A percentile compares a stretch with the other conserved stretches of the same genome.
These are phyloP conservation scores for Zasmidium citrigriseum DNA, from an alignment of 2,329 filamentous ascomycete genomes.

Conservation along the genomic window DNA sequence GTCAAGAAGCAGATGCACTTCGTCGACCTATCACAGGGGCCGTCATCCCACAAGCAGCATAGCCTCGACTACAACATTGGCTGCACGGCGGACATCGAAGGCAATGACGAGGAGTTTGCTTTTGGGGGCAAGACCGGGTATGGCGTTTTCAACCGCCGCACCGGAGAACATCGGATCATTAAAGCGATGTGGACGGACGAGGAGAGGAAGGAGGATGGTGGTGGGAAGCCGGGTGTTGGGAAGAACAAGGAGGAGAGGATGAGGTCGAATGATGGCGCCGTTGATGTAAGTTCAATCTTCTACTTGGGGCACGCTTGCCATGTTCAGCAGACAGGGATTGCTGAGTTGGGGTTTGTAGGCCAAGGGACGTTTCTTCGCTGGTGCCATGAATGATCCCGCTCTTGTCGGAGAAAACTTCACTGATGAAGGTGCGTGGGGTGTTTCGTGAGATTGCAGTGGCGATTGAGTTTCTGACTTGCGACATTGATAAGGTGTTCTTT, in stretches of 20 bases:
- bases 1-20: slow-evolving; percentile 73
- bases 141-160: slow-evolving; percentile 70
- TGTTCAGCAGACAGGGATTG: neutral
- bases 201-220: slow-evolving; percentile 43
- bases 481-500: slow-evolving; percentile 63
- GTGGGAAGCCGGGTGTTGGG: slow-evolving; percentile 40
- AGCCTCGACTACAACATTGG: slow-evolving; percentile 61
- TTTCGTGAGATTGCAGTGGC: neutral
- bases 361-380: slow-evolving; percentile 80
- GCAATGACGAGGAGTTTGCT: slow-evolving; percentile 65
- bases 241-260: slow-evolving; percentile 45
- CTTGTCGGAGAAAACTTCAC: slow-evolving; percentile 30
- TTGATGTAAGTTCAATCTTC: slow-evolving; percentile 54
- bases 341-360: slow-evolving; percentile 37
- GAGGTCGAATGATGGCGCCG: slow-evolving; percentile 77
- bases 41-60: slow-evolving; percentile 55
- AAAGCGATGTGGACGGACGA: slow-evolving; percentile 57
- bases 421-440: slow-evolving; percentile 37
- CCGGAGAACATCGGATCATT: slow-evolving; percentile 58
- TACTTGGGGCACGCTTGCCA: neutral
- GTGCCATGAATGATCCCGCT: slow-evolving; percentile 80
- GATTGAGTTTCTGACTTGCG: neutral
- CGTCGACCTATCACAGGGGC: slow-evolving; percentile 65
- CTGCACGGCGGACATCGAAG: slow-evolving; percentile 73
- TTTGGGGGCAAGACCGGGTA: slow-evolving; percentile 80